phyloP scores from a whole-genome alignment of 2,329 filamentous ascomycete genomes.

The Botrytis medusae region DNA sequence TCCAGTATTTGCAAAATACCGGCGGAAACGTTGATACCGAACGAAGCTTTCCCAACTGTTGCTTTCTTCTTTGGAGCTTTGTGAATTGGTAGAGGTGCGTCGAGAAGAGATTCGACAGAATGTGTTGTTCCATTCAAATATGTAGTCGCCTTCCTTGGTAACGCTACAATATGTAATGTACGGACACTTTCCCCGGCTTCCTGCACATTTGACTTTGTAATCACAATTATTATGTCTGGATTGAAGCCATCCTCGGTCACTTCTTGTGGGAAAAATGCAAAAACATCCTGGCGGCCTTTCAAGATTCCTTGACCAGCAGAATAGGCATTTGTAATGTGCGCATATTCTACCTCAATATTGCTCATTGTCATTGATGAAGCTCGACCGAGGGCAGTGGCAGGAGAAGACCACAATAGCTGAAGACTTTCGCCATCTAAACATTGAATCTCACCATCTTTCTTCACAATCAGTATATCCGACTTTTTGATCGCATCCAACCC shows the following conservation, averaged over 20 bases:
- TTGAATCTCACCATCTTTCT: conserved; percentile 59
- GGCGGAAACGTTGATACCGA: conserved; percentile 60
- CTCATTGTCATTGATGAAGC: conserved; percentile 41
- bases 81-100: conserved; percentile 29
- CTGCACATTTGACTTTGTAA: conserved; percentile 33
- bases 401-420: conserved; percentile 49
- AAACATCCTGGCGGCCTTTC: conserved; percentile 53
- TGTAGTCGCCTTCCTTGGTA: conserved; percentile 33
- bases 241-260: conserved; percentile 47
- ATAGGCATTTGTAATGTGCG: conserved; percentile 38
- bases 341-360: conserved; percentile 38
- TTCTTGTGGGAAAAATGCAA: conserved; percentile 52
- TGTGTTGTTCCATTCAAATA: conserved; percentile 28
- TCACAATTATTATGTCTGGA: conserved; percentile 55
- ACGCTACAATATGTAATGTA: conserved; percentile 37
- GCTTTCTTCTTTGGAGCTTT: conserved; percentile 16
- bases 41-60: conserved; percentile 37
- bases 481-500: conserved; percentile 22
- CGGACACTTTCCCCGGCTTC: conserved; percentile 20
- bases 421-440: conserved; percentile 60
- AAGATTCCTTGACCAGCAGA: conserved; percentile 42
- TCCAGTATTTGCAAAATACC: conserved; percentile 63
- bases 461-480: conserved; percentile 54
- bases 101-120: conserved; percentile 38
- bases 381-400: conserved; percentile 39